phyloP scores from a whole-genome alignment of 352 stramenopile species.

The Hyaloperonospora brassicae region DNA sequence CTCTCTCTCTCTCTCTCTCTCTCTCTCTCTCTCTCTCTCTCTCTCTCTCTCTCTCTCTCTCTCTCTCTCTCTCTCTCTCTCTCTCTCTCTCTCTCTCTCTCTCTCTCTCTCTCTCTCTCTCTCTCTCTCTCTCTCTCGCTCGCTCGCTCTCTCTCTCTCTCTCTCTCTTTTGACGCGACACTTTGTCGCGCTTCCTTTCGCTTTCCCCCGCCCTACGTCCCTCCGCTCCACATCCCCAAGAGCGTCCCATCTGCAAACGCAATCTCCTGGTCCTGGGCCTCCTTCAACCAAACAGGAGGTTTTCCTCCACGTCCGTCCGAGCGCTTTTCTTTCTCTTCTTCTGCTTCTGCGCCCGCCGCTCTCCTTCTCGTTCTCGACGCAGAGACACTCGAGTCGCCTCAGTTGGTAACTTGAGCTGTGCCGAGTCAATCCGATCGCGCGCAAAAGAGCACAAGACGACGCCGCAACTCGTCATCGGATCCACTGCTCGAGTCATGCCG shows the following conservation, averaged over 20 bases:
- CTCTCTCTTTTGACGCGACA: slow-evolving; percentile 1
- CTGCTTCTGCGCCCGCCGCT: slow-evolving; percentile 22
- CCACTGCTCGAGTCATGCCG: too few relatives aligned
- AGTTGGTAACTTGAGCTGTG: slow-evolving; percentile 27
- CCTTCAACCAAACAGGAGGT: too few relatives aligned
- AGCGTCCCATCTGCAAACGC: slow-evolving; percentile 20
- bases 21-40: neutral
- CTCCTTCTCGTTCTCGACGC: slow-evolving; percentile 13
- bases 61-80: too few relatives aligned
- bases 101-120: neutral
- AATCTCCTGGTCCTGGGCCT: slow-evolving; percentile 19
- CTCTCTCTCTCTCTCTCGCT: neutral
- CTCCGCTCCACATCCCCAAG: slow-evolving; percentile 26
- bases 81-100: neutral
- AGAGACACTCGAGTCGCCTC: slow-evolving; percentile 18
- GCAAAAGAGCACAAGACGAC: neutral
- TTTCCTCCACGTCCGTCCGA: too few relatives aligned
- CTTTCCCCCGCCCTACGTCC: slow-evolving; percentile 9
- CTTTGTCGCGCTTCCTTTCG: slow-evolving; percentile 20
- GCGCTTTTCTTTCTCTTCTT: slow-evolving; percentile 3
- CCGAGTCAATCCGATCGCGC: slow-evolving; percentile 4
- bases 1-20: too few relatives aligned
- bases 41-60: neutral
- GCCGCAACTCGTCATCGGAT: too few relatives aligned
- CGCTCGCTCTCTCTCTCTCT: too few relatives aligned